Conservation (phyloP, 257 asterid species). For the Voacanga thouarsii region DNA sequence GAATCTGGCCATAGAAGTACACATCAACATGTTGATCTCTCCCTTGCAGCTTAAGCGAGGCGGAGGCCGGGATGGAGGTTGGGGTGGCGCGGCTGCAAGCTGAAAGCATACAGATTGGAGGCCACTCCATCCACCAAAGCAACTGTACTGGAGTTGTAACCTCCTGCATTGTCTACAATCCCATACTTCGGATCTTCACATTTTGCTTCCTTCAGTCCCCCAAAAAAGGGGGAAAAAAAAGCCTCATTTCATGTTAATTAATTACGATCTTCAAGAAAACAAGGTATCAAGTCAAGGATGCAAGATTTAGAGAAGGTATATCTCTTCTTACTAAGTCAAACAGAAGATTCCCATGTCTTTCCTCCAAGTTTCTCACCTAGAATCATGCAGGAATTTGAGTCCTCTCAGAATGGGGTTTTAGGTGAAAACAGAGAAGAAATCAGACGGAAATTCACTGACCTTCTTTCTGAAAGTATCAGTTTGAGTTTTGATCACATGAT, state of each 20-base stretch:
- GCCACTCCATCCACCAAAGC: constrained; percentile 30
- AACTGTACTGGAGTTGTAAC: constrained; percentile 20
- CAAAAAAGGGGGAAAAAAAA: background rate
- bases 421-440: background rate
- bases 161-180: constrained; percentile 30
- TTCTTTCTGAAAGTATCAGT: constrained; percentile 37
- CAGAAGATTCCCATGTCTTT: constrained; percentile 35
- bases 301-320: background rate
- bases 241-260: background rate
- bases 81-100: constrained; percentile 25
- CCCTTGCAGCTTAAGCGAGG: background rate
- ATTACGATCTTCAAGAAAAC: background rate
- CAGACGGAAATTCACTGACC: constrained; percentile 18
- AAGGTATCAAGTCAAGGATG: background rate
- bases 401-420: background rate
- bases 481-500: constrained; percentile 34
- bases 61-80: constrained; percentile 29
- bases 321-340: constrained; percentile 24
- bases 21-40: background rate
- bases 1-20: background rate
- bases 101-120: constrained; percentile 27
- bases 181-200: constrained; percentile 33
- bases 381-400: background rate
- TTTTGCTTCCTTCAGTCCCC: constrained; percentile 25
- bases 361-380: constrained; percentile 38